Conservation (phyloP, 2,329 filamentous ascomycete species). For the Ascochyta fabae region DNA sequence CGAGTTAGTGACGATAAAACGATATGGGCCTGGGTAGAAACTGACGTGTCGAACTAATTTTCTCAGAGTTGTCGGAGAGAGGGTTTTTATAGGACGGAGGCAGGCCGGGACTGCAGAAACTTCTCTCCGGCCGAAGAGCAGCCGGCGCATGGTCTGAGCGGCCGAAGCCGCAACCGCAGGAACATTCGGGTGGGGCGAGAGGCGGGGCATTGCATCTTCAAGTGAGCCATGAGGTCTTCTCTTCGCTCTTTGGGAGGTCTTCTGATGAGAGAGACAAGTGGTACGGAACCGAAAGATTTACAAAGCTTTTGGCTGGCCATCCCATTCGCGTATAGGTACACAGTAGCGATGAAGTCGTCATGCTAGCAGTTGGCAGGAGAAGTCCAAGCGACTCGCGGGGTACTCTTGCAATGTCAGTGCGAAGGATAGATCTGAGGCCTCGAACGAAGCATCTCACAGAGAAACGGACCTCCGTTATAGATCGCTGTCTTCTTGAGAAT, state of each 20-base stretch:
- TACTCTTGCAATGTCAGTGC: not conserved
- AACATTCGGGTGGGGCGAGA: conserved; percentile 17
- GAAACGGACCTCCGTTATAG: not conserved
- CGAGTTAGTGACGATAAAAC: not conserved
- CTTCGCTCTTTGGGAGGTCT: not conserved
- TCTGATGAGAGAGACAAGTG: not conserved
- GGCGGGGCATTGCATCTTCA: conserved; percentile 13
- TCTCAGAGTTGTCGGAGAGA: too few species aligned
- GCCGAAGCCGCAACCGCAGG: conserved; percentile 21
- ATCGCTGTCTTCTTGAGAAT: not conserved
- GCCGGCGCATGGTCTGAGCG: not conserved
- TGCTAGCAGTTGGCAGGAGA: not conserved
- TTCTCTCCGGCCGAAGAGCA: conserved; percentile 1
- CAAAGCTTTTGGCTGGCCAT: not conserved
- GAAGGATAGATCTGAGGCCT: not conserved
- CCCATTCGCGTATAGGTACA: not conserved
- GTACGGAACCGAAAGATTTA: too few species aligned
- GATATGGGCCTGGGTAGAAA: not conserved
- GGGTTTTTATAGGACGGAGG: too few species aligned
- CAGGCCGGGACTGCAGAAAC: not conserved
- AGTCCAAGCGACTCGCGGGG: not conserved
- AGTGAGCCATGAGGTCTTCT: not conserved
- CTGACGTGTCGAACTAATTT: conserved; percentile 15
- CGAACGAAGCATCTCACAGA: not conserved
- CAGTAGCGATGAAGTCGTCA: not conserved